A percentile compares a stretch with the other conserved stretches of the same genome.
Evolutionary conservation across 805 yeast genomes (phyloP).

Genomic region (Torulaspora delbrueckii): DNA sequence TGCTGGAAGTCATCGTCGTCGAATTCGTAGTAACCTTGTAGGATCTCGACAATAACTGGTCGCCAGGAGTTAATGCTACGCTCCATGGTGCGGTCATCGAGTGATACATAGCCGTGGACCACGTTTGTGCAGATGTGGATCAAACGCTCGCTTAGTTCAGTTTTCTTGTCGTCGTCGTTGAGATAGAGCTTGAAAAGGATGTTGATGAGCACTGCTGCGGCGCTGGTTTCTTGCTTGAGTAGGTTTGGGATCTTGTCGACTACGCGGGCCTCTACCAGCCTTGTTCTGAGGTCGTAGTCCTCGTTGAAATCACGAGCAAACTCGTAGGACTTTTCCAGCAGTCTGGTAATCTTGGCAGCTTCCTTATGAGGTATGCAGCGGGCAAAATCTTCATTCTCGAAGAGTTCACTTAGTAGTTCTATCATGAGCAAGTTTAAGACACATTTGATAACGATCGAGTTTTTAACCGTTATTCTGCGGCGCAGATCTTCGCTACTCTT

Average conservation of each 20-base stretch:
- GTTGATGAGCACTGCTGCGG: constrained; percentile 81
- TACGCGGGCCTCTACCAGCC: constrained; percentile 86
- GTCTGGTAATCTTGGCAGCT: constrained; percentile 52
- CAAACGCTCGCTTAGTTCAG: constrained; percentile 40
- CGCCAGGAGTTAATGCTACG: constrained; percentile 81
- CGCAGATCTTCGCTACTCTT: constrained; percentile 38
- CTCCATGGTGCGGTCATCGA: constrained; percentile 71
- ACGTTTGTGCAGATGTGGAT: constrained; percentile 69
- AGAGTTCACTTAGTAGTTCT: constrained; percentile 75
- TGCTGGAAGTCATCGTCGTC: constrained; percentile 64
- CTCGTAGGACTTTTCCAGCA: constrained; percentile 64
- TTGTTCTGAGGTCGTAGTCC: constrained; percentile 79
- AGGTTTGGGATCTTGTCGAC: constrained; percentile 90
- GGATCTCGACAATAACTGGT: constrained; percentile 85
- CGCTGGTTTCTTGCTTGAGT: constrained; percentile 83
- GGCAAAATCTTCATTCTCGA: constrained; percentile 66
- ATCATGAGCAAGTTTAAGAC: constrained; percentile 85
- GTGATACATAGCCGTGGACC: constrained; percentile 59
- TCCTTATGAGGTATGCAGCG: constrained; percentile 61
- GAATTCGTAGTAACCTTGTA: constrained; percentile 75
- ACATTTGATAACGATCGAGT: constrained; percentile 84
- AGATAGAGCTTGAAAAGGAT: constrained; percentile 71
- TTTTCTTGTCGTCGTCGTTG: constrained; percentile 44
- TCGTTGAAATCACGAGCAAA: constrained; percentile 87
- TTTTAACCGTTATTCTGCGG: constrained; percentile 50